Evolutionary conservation across 257 asterid genomes (phyloP).

Genomic region (Leonotis leonurus): DNA sequence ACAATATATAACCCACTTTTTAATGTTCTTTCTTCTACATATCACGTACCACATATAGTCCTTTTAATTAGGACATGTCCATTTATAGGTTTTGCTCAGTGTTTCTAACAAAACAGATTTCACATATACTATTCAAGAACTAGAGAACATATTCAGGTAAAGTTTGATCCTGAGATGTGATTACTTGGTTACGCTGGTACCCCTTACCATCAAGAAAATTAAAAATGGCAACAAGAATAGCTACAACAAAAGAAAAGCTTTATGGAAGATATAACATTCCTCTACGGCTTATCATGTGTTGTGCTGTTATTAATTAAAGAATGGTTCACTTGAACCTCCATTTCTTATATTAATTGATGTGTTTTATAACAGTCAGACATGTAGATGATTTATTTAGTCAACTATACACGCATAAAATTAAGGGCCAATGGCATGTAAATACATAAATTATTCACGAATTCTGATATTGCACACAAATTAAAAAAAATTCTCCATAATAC

Average conservation of each 20-base stretch:
- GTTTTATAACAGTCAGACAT: too few relatives aligned
- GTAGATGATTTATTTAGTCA: too few relatives aligned
- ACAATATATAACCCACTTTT: too few relatives aligned
- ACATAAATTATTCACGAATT: too few relatives aligned
- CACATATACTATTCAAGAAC: not conserved
- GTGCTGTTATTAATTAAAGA: too few relatives aligned
- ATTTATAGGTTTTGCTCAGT: not conserved
- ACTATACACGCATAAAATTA: too few relatives aligned
- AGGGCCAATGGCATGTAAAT: too few relatives aligned
- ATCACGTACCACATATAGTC: not conserved
- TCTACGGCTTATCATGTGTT: too few relatives aligned
- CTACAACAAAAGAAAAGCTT: not conserved
- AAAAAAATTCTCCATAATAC: too few relatives aligned
- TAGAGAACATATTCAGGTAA: not conserved
- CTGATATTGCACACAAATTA: too few relatives aligned
- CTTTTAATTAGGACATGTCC: not conserved
- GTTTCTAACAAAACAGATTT: not conserved
- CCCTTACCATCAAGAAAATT: not conserved
- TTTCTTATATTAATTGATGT: too few relatives aligned
- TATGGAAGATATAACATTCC: not conserved
- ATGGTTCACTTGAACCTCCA: too few relatives aligned
- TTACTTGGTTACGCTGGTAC: not conserved
- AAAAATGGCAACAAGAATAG: not conserved
- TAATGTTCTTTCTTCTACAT: not conserved
- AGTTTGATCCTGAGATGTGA: not conserved